A percentile compares a stretch with the other conserved stretches of the same genome.
Evolutionary conservation across 2,329 filamentous ascomycete species (phyloP).

Genomic region (Didymella arachidicola): DNA sequence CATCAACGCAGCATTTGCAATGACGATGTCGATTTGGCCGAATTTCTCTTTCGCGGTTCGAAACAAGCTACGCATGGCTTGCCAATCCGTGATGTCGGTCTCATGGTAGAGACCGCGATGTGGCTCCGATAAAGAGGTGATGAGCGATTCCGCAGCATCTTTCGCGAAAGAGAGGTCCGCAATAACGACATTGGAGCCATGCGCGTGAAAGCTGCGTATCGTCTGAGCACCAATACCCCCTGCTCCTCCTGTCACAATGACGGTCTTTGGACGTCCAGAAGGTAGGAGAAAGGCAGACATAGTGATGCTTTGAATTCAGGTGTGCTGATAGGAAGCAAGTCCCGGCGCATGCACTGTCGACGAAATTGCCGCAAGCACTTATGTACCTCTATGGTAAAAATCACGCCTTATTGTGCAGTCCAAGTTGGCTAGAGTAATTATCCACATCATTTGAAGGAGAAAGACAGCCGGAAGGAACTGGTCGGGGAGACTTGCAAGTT

Average conservation of each 20-base stretch:
- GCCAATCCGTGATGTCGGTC: slow-evolving; percentile 50
- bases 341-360: background rate
- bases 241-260: slow-evolving; percentile 54
- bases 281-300: slow-evolving; percentile 15
- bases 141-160: slow-evolving; percentile 39
- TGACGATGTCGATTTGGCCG: slow-evolving; percentile 51
- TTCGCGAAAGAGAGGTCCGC: slow-evolving; percentile 43
- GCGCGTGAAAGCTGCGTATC: slow-evolving; percentile 46
- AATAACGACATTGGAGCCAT: slow-evolving; percentile 53
- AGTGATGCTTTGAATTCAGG: background rate
- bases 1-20: slow-evolving; percentile 57
- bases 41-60: slow-evolving; percentile 43
- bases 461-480: background rate
- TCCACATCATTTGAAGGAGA: background rate
- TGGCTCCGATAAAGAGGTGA: slow-evolving; percentile 37
- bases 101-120: slow-evolving; percentile 47
- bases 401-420: background rate
- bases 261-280: slow-evolving; percentile 43
- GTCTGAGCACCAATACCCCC: slow-evolving; percentile 54
- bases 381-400: background rate
- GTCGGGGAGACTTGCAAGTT: slow-evolving; percentile 20
- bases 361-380: background rate
- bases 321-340: background rate
- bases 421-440: background rate
- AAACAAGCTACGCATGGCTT: slow-evolving; percentile 48